Evolutionary conservation across 176 grass and related monocot genomes (phyloP).

Genomic region (Coix lacrymajobi): DNA sequence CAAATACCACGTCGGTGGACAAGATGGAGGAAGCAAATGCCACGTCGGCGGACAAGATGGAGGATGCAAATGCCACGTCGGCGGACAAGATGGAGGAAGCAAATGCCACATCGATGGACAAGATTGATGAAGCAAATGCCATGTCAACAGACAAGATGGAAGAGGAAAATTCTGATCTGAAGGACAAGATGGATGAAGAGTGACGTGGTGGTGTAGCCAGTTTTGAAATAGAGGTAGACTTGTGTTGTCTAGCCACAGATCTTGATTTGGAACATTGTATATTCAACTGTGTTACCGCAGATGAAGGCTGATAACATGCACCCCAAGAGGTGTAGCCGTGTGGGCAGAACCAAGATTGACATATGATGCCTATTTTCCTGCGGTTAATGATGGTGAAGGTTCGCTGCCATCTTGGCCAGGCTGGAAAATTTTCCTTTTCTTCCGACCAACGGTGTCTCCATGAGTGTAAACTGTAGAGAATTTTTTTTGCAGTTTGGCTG

Average conservation of each 20-base stretch:
- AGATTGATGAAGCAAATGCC: conserved; percentile 8
- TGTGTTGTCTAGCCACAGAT: neutral
- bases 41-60: too few relatives aligned
- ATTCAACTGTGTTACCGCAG: neutral
- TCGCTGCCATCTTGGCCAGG: neutral
- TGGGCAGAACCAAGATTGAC: neutral
- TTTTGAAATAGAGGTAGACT: neutral
- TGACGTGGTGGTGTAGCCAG: conserved; percentile 8
- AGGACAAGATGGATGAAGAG: conserved; percentile 27
- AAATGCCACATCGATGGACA: neutral
- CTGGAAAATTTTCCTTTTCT: neutral
- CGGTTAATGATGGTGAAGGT: neutral
- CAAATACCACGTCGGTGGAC: neutral
- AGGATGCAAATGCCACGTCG: neutral
- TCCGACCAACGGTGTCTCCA: neutral
- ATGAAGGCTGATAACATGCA: neutral
- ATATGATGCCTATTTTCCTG: neutral
- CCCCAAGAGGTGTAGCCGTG: too few relatives aligned
- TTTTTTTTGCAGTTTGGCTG: neutral
- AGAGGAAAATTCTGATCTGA: neutral
- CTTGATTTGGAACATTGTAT: conserved; percentile 23
- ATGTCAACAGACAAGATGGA: neutral
- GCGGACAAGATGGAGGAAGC: neutral
- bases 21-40: too few relatives aligned
- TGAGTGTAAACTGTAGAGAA: neutral